Evolutionary conservation across 495 filamentous ascomycete genomes (phyloP).

Genomic region (Trichoderma asperelloides): DNA sequence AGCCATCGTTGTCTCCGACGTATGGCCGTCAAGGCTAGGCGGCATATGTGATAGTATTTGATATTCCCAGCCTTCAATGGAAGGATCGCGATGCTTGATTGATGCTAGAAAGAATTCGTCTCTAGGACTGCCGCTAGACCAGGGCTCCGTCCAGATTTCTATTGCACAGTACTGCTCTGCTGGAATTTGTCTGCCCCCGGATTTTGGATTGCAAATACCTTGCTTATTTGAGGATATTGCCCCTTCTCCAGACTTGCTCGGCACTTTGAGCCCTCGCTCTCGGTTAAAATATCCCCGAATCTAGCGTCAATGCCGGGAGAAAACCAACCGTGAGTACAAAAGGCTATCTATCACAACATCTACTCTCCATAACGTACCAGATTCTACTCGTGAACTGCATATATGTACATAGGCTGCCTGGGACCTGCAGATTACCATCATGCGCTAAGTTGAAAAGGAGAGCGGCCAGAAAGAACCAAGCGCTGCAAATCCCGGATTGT

Average conservation of each 20-base stretch:
- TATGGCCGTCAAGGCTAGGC: slow-evolving; percentile 6
- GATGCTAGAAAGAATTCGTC: neutral
- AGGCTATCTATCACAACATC: too few relatives aligned
- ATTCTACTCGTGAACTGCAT: neutral
- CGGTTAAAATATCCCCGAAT: neutral
- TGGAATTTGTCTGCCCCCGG: too few relatives aligned
- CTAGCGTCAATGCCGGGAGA: neutral
- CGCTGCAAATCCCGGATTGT: neutral
- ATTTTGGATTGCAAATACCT: neutral
- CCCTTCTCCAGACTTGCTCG: neutral
- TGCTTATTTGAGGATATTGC: neutral
- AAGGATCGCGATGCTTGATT: neutral
- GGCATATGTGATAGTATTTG: neutral
- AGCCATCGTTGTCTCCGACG: neutral
- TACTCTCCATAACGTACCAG: too few relatives aligned
- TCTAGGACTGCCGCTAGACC: neutral
- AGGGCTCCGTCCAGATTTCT: too few relatives aligned
- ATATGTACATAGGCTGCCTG: neutral
- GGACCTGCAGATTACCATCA: neutral
- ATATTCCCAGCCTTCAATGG: neutral
- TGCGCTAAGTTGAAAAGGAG: neutral
- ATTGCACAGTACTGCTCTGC: too few relatives aligned
- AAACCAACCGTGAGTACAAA: neutral
- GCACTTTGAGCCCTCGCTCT: neutral
- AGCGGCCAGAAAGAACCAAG: neutral